phyloP scores from a whole-genome alignment of 495 filamentous ascomycete species.

The Bacidia rubella region DNA sequence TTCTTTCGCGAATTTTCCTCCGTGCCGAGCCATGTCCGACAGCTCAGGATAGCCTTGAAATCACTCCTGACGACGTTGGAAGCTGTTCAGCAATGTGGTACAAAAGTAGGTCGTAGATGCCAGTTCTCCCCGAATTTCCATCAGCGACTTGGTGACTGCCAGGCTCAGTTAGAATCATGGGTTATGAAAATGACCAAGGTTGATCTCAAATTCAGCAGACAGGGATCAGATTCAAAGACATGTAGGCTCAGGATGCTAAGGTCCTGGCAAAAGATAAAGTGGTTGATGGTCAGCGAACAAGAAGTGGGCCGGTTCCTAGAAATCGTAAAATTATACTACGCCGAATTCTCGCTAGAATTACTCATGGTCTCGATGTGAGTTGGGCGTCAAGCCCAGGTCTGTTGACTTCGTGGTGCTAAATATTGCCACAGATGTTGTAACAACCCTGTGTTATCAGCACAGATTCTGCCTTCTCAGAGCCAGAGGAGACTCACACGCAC shows the following conservation, averaged over 20 bases:
- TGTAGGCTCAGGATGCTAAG: constrained; percentile 6
- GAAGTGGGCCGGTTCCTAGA: constrained; percentile 9
- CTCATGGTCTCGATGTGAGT: constrained; percentile 6
- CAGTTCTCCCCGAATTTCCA: constrained; percentile 6
- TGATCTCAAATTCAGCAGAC: background rate
- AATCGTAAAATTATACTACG: constrained; percentile 7
- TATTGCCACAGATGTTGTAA: background rate
- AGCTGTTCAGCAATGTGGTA: constrained; percentile 5
- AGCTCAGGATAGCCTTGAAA: constrained; percentile 7
- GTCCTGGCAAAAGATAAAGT: constrained; percentile 12
- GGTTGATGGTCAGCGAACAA: constrained; percentile 7
- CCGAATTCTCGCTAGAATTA: constrained; percentile 10
- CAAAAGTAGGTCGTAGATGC: constrained; percentile 1
- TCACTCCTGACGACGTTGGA: constrained; percentile 8
- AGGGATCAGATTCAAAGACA: constrained; percentile 7
- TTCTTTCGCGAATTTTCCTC: constrained; percentile 8
- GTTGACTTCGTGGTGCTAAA: background rate
- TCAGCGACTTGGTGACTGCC: constrained; percentile 10
- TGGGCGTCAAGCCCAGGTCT: background rate
- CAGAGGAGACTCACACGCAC: too few relatives aligned
- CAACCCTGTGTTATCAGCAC: background rate
- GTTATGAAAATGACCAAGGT: constrained; percentile 1
- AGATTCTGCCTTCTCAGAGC: too few relatives aligned
- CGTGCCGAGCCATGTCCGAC: constrained; percentile 6
- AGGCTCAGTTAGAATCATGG: constrained; percentile 3